These are phyloP conservation scores for Gnaphalium uliginosum DNA, from an alignment of 129 eudicot genomes.

Conservation along the genomic window DNA sequence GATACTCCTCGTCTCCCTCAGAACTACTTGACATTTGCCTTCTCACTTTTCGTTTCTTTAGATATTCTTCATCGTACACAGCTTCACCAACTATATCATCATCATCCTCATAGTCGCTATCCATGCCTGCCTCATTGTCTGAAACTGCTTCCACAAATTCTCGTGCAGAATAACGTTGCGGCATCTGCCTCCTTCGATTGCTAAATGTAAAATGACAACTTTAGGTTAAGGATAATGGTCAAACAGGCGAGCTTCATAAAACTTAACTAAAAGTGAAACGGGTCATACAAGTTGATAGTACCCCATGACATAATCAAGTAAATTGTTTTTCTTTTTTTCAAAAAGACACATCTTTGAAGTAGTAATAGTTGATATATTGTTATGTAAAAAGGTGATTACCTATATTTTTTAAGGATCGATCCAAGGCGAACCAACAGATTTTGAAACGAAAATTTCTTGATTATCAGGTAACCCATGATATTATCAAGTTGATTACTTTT, in stretches of 20 bases:
- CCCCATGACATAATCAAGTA: too few species aligned
- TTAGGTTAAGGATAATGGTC: neutral
- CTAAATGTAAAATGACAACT: constrained; percentile 37
- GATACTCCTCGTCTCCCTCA: constrained; percentile 93
- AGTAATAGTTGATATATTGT: too few species aligned
- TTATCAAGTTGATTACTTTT: too few species aligned
- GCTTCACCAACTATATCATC: constrained; percentile 96
- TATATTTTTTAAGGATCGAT: too few species aligned
- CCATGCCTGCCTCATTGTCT: constrained; percentile 60
- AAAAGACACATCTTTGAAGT: too few species aligned
- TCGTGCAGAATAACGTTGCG: constrained; percentile 64
- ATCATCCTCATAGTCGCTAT: constrained; percentile 57
- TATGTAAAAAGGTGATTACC: too few species aligned
- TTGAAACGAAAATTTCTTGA: too few species aligned
- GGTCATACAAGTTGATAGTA: neutral
- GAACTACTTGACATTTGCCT: constrained; percentile 71
- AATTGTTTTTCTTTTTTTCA: too few species aligned
- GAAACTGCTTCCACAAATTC: constrained; percentile 70
- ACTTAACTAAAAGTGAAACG: too few species aligned
- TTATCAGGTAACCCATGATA: too few species aligned
- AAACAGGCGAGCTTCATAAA: neutral
- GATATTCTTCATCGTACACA: constrained; percentile 88
- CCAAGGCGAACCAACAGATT: too few species aligned
- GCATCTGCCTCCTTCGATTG: constrained; percentile 71
- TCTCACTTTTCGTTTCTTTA: constrained; percentile 56